A percentile compares a stretch with the other conserved stretches of the same genome.
Conservation (phyloP, 495 filamentous ascomycete genomes). For the Talaromyces adpressus region DNA sequence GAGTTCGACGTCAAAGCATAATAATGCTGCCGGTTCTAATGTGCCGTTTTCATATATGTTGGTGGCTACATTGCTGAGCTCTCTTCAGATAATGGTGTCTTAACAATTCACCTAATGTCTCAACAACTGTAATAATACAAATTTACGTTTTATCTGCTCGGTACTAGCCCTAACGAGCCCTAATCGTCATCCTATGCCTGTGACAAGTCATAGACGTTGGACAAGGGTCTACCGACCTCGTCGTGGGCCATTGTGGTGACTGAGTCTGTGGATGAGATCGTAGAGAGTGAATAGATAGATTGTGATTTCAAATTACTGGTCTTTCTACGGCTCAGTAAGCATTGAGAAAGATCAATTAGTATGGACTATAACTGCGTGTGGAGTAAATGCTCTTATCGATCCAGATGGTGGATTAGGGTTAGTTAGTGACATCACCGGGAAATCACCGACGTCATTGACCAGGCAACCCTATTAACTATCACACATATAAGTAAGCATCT, state of each 20-base stretch:
- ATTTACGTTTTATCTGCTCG: not conserved
- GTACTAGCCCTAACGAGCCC: not conserved
- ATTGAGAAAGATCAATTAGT: too few species aligned
- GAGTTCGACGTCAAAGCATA: not conserved
- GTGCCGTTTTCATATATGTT: not conserved
- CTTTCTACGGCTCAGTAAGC: too few species aligned
- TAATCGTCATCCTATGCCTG: not conserved
- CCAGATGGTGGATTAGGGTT: not conserved
- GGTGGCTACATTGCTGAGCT: not conserved
- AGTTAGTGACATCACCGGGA: slow-evolving; percentile 3
- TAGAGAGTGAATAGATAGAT: too few species aligned
- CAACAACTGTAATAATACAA: not conserved
- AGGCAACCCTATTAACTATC: not conserved
- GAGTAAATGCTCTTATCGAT: not conserved
- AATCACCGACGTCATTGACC: not conserved
- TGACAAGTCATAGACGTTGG: too few species aligned
- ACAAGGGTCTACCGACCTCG: too few species aligned
- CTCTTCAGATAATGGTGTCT: not conserved
- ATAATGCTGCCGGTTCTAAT: not conserved
- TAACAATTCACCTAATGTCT: not conserved
- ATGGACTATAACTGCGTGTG: too few species aligned
- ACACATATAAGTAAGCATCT: not conserved
- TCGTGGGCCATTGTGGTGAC: too few species aligned
- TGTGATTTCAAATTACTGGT: too few species aligned
- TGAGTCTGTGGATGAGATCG: too few species aligned